Base-by-base conservation (phyloP, 2,329 filamentous ascomycete genomes). In the Emydomyces testavorans region DNA sequence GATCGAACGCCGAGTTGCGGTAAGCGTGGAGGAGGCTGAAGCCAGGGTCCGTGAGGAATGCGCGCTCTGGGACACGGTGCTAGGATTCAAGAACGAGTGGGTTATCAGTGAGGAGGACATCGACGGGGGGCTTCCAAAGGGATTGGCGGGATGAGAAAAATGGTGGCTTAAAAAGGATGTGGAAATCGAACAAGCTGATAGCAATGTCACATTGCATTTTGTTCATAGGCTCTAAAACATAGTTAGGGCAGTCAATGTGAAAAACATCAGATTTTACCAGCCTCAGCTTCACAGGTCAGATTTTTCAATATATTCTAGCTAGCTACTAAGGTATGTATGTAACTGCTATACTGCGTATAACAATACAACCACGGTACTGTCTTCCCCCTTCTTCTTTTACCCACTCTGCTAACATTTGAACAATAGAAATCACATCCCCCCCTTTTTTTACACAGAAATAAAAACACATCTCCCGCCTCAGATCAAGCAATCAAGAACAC, bases 31-130 rank as follows among this genome's bases (percentile, higher is more conserved):
- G 31, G 49, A 57, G 24, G 49, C 45, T 8, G 52, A 56, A 36
- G 35, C 24, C 18, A 54, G 52, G 16, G 48, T 58, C 35, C 46
- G 54, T 16, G 50, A 55, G 8, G 57, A 61, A 26, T 57, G 55
- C 42, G 54, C 50, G 16, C 47, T 49, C 18, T 60, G 57, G 58
- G 54, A 57, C 31, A 43, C 49, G 16, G 56, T 48, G 5, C 48
- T 57, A 26, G 56, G 53, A 2, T 55, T 49, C 42, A 43, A 49
- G 31, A 52, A 49, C 32, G 51, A 50, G 24, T 40, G 35, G 49
- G 37, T 42, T n/a, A 46, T 38, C 35, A 41, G 29, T 21, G 37
- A 29, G 3, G 52, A 53, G 6, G 58, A 59, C 48, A 35, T 57
- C 15, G 57, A 59, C 42, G 57, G 57, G 4, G 56, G 56, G 4